Percentiles rank a stretch among this genome's conserved stretches.
Conservation (phyloP, 345 rosid species). For the Trapa incisa region DNA sequence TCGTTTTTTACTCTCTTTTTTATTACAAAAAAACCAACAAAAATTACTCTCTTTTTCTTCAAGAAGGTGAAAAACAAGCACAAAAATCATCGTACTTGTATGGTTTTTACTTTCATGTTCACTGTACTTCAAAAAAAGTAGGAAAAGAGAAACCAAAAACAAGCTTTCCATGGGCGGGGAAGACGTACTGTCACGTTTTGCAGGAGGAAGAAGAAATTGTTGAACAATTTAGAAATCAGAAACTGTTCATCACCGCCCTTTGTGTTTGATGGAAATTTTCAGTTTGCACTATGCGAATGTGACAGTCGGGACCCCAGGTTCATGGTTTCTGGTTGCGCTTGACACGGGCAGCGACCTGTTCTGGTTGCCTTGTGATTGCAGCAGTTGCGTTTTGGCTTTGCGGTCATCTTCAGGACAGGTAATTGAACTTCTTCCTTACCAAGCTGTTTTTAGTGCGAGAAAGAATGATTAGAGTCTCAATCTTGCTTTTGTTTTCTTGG, state of each 20-base stretch:
- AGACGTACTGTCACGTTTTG: background rate
- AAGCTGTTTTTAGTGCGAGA: background rate
- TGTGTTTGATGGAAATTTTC: constrained; percentile 11
- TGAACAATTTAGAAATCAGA: background rate
- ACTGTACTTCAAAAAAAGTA: too few species aligned
- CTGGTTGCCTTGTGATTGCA: constrained; percentile 92
- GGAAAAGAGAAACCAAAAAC: too few species aligned
- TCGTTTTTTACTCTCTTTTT: background rate
- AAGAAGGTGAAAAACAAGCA: background rate
- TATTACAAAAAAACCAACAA: background rate
- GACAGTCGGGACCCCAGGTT: constrained; percentile 59
- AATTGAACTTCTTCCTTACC: background rate
- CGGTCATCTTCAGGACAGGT: constrained; percentile 25
- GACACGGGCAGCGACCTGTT: constrained; percentile 94
- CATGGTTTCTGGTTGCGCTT: constrained; percentile 66
- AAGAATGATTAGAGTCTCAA: background rate
- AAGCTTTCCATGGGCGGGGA: background rate
- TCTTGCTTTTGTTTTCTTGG: background rate
- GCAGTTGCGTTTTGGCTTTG: constrained; percentile 37
- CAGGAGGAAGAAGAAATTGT: background rate
- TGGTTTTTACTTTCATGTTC: background rate
- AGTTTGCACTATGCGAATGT: constrained; percentile 87
- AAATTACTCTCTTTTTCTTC: background rate
- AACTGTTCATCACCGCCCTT: background rate
- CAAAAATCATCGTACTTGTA: background rate